Base-by-base conservation (phyloP, 169 alveolate genomes). In the Babesia ovis region DNA sequence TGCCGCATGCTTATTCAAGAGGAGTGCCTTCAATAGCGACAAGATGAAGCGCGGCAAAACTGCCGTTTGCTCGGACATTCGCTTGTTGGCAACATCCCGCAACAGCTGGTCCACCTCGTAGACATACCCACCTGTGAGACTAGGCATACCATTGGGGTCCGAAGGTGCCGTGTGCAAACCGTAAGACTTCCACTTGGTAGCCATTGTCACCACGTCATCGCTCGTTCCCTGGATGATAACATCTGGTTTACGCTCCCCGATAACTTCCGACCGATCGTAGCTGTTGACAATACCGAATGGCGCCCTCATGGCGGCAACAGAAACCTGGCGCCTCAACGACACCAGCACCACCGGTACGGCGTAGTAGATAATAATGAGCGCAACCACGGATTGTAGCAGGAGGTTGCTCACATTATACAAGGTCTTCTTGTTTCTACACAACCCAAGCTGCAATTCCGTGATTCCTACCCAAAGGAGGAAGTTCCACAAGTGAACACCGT, bases 161-260 rank as follows among this genome's bases (percentile, higher is more conserved):
- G 62, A 46, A 2, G 89, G 89, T 22, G 31, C 55, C 4, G 73
- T 25, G 11, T 80, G 70, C 43, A 70, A 41, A 32, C 57, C 67
- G 37, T 72, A 81, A 22, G 58, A 51, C 32, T 61, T 53, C 89
- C 89, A 81, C n/a, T 71, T 42, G 8, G 85, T 81, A 22, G 22
- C 46, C 5, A 57, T 56, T 25, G 76, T 72, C 18, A 81, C 75
- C 6, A 37, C 48, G 1, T 14, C n/a, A 14, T 81, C 89, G 34
- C 46, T 37, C 0, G 89, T 71, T 1, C 89, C 89, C 67, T 71
- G 77, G n/a, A 81, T 35, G 22, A 81, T 64, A 6, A 72, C 22
- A 41, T 72, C 89, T 3, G 37, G 37, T 27, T 81, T 0, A n/a
- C 45, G 68, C 29, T 41, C 66, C n/a, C 42, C 45, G 20, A 79